Conservation (phyloP, 306 rosid species). For the Trifolium dubium region DNA sequence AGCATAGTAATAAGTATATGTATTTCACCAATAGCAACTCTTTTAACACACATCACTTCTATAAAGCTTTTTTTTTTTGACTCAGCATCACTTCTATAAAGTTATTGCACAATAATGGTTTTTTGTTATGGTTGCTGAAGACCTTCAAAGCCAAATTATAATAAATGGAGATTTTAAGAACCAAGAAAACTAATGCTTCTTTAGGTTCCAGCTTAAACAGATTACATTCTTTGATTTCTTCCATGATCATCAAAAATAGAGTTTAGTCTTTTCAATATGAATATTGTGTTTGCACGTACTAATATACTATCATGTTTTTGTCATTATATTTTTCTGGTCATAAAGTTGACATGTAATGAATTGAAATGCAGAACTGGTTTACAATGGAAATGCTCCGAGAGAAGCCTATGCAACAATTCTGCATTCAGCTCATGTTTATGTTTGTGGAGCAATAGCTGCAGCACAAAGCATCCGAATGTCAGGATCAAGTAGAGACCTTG, state of each 20-base stretch:
- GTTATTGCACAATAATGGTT: background rate
- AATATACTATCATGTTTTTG: constrained; percentile 8
- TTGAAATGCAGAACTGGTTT: constrained; percentile 62
- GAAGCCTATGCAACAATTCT: constrained; percentile 97
- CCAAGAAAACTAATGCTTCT: background rate
- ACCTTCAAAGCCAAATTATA: constrained; percentile 1
- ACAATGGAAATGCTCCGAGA: constrained; percentile 64
- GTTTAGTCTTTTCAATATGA: constrained; percentile 25
- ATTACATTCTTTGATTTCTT: background rate
- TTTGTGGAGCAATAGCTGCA: constrained; percentile 94
- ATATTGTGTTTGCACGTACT: constrained; percentile 6
- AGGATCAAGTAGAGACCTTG: constrained; percentile 86
- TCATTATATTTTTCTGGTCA: constrained; percentile 4
- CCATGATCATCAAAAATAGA: constrained; percentile 19
- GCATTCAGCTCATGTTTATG: constrained; percentile 92
- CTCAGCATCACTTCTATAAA: too few species aligned
- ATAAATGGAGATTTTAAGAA: constrained; percentile 20
- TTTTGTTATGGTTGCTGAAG: constrained; percentile 1
- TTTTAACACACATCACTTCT: too few species aligned
- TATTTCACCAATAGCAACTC: background rate
- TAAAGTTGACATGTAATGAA: constrained; percentile 21
- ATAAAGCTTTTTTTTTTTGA: too few species aligned
- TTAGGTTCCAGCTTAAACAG: constrained; percentile 5
- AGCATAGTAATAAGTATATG: background rate
- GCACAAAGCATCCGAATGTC: constrained; percentile 95